Evolutionary conservation across 176 grass and related monocot genomes (phyloP).

Genomic region (Sorghum bicolor): DNA sequence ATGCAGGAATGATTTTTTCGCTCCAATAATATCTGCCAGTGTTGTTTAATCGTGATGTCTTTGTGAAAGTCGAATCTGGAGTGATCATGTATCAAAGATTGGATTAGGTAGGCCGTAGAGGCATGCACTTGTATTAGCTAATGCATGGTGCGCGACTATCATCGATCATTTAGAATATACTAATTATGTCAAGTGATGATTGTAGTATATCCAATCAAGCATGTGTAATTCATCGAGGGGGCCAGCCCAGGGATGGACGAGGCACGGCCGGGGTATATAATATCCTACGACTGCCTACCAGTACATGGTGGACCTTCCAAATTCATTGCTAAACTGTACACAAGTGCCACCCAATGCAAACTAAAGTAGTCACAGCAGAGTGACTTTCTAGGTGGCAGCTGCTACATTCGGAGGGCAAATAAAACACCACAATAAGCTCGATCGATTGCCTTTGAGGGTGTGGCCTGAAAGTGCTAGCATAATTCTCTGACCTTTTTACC

Average conservation of each 20-base stretch:
- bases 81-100: not conserved
- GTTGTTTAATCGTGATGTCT: not conserved
- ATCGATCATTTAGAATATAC: not conserved
- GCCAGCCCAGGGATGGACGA: not conserved
- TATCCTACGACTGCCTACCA: not conserved
- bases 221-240: not conserved
- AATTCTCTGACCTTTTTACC: not conserved
- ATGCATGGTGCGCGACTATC: not conserved
- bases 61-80: not conserved
- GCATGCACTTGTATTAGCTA: not conserved
- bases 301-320: not conserved
- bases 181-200: not conserved
- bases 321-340: not conserved
- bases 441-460: slow-evolving; percentile 3
- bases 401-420: not conserved
- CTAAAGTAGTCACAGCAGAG: not conserved
- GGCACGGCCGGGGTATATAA: not conserved
- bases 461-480: not conserved
- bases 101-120: not conserved
- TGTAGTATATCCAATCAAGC: not conserved
- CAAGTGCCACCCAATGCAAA: not conserved
- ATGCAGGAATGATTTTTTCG: not conserved
- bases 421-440: not conserved
- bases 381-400: slow-evolving; percentile 20
- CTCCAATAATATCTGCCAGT: not conserved